These are phyloP conservation scores for Phaffia australis DNA, from an alignment of 768 basidiomycete species.

Conservation along the genomic window DNA sequence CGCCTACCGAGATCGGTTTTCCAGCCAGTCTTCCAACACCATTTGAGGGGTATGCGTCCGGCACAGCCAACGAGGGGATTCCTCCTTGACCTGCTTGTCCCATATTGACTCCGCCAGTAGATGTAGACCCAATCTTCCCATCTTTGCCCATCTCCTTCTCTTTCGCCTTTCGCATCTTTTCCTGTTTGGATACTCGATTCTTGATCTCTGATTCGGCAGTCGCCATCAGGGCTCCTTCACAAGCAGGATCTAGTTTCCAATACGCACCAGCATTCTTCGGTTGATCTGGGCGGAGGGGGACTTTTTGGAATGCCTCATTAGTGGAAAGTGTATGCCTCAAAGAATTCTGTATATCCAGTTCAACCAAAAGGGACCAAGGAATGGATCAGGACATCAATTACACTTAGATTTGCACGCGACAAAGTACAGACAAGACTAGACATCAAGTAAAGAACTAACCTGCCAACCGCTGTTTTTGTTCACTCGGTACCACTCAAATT, in stretches of 20 bases:
- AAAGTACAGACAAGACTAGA: constrained; percentile 2
- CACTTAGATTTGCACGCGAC: neutral
- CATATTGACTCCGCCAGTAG: neutral
- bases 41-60: neutral
- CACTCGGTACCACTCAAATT: constrained; percentile 80
- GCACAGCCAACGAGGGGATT: too few relatives aligned
- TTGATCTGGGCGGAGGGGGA: constrained; percentile 53
- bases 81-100: too few relatives aligned
- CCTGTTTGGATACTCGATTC: constrained; percentile 1
- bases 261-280: constrained; percentile 49
- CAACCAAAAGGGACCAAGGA: constrained; percentile 21
- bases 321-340: constrained; percentile 92
- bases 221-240: constrained; percentile 11
- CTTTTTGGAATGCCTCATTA: constrained; percentile 79
- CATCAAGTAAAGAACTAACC: constrained; percentile 44
- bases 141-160: constrained; percentile 41
- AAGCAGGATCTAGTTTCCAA: constrained; percentile 9
- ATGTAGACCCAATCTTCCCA: neutral
- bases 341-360: constrained; percentile 56
- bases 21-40: neutral
- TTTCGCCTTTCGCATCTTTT: neutral
- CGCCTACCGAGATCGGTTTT: neutral
- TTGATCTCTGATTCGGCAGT: too few relatives aligned
- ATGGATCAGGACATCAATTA: constrained; percentile 6
- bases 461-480: constrained; percentile 80